Percentiles rank a stretch among this genome's conserved stretches.
phyloP scores from a whole-genome alignment of 2,329 filamentous ascomycete species.

The Taxawa tesnikishii region DNA sequence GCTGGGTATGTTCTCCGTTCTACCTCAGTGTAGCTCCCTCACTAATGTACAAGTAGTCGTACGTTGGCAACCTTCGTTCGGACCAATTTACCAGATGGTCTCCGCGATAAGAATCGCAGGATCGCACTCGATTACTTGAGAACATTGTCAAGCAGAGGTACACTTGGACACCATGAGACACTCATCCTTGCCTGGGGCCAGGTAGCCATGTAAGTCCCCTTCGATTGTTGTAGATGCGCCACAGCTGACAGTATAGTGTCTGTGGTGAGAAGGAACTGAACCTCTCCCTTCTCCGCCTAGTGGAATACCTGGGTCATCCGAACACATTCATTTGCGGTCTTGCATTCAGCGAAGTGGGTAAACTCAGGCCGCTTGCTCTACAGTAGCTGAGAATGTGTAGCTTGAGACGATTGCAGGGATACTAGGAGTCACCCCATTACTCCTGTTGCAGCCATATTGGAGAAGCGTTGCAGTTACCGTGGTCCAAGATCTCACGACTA shows the following conservation, averaged over 20 bases:
- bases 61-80: conserved; percentile 56
- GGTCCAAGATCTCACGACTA: conserved; percentile 66
- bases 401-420: conserved; percentile 59
- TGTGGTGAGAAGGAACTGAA: conserved; percentile 76
- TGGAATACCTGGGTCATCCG: conserved; percentile 76
- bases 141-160: conserved; percentile 56
- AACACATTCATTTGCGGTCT: conserved; percentile 70
- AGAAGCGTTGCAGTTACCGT: conserved; percentile 68
- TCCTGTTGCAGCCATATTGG: conserved; percentile 81
- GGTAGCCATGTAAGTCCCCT: conserved; percentile 55
- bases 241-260: conserved; percentile 31
- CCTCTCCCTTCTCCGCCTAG: conserved; percentile 67
- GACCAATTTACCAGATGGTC: conserved; percentile 30
- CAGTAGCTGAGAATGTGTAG: conserved; percentile 20
- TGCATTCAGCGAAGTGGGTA: conserved; percentile 63
- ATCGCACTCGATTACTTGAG: conserved; percentile 60
- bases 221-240: background rate
- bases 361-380: conserved; percentile 1
- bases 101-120: conserved; percentile 53
- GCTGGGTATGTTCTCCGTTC: conserved; percentile 43
- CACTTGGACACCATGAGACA: conserved; percentile 62
- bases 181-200: conserved; percentile 79
- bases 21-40: background rate
- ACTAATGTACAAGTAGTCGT: conserved; percentile 31
- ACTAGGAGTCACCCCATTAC: conserved; percentile 48